These are phyloP conservation scores for Paramarasmius palmivorus DNA, from an alignment of 1,284 basidiomycete species.

Conservation along the genomic window DNA sequence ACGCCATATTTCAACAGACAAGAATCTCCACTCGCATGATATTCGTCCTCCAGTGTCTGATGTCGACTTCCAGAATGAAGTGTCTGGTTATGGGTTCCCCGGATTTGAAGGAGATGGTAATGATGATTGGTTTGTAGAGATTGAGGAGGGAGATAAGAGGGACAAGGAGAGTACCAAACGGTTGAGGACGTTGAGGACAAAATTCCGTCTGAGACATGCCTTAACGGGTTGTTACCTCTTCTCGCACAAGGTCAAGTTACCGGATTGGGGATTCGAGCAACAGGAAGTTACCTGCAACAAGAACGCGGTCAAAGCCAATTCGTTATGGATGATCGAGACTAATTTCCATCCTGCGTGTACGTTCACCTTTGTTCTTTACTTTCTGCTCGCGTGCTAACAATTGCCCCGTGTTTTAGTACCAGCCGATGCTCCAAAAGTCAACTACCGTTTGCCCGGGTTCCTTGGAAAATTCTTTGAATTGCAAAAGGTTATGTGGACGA, in stretches of 20 bases:
- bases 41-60: constrained; percentile 94
- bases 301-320: constrained; percentile 89
- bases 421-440: constrained; percentile 75
- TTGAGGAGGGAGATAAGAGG: constrained; percentile 66
- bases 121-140: constrained; percentile 95
- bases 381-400: neutral
- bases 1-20: constrained; percentile 80
- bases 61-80: constrained; percentile 99
- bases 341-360: constrained; percentile 74
- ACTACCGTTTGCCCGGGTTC: constrained; percentile 88
- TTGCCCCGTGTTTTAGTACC: constrained; percentile 52
- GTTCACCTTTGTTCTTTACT: constrained; percentile 31
- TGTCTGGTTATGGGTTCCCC: constrained; percentile 90
- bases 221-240: constrained; percentile 96
- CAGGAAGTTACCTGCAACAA: constrained; percentile 99
- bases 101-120: constrained; percentile 90
- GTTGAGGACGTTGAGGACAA: constrained; percentile 79
- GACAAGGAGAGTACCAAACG: constrained; percentile 73
- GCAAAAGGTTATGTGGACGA: constrained; percentile 97
- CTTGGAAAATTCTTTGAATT: constrained; percentile 90
- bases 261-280: constrained; percentile 97
- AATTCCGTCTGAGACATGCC: constrained; percentile 84
- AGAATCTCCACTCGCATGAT: constrained; percentile 94
- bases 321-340: constrained; percentile 95
- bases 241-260: constrained; percentile 96